Evolutionary conservation across 2,329 filamentous ascomycete species (phyloP), one percentile per base, ranked within the genome.

Genomic region (Epichloe sibirici): DNA sequence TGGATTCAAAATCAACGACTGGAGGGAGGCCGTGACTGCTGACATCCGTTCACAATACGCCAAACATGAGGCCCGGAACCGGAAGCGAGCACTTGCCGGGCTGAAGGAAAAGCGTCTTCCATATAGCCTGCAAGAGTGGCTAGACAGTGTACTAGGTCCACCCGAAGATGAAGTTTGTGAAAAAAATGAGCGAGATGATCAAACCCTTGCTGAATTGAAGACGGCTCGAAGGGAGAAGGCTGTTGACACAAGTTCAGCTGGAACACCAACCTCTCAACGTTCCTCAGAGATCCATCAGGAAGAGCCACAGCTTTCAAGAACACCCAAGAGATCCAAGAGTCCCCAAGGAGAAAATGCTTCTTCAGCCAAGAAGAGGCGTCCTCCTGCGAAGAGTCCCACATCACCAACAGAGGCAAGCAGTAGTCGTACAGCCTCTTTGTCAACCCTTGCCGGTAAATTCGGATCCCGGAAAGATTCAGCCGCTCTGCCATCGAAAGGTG

Each of bases 61-160:
- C 5, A 70, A 72, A 6, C 74, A 75, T 54, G 56, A 60, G n/a
- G 63, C 62, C 49, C 69, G 75, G 21, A 77, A 78, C 51, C 61
- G 57, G 23, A 73, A 69, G 59, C 70, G 75, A n/a, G 59, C 58
- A 39, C 63, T 61, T 45, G 62, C 68, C 4, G 73, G 73, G 9
- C 49, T 51, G 38, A 48, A 55, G 31, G 48, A 51, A 39, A 49
- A 55, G 23, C 49, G 51, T 9, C 43, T 55, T 37, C 9, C 34
- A n/a, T 37, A 23, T 13, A 37, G 12, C 3, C 40, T 53, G 31
- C 47, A 55, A 9, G 42, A 54, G 5, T 55, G 51, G 40, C 23
- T 57, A 7, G 48, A 53, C 11, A 39, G 28, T 7, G 31, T 48
- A 15, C 35, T 45, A 11, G 48, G 45, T 1, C 35, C 45, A 4